A percentile compares a stretch with the other conserved stretches of the same genome.
Conservation (phyloP, 2,329 filamentous ascomycete species). For the Uncinocarpus reesii region DNA sequence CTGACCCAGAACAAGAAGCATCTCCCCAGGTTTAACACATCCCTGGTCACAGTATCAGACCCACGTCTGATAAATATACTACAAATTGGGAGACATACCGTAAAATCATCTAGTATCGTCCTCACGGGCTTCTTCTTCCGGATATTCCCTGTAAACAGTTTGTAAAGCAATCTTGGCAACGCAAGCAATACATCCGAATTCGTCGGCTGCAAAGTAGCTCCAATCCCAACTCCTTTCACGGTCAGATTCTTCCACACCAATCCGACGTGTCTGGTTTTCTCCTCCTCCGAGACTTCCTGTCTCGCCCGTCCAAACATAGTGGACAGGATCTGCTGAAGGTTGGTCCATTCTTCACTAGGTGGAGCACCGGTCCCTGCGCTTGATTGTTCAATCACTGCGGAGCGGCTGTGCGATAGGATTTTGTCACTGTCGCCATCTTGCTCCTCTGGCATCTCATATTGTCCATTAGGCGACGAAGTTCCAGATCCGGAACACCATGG, state of each 20-base stretch:
- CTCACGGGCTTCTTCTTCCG: slow-evolving; percentile 44
- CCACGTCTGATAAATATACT: too few species aligned
- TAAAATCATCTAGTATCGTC: slow-evolving; percentile 56
- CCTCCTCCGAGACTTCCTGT: slow-evolving; percentile 56
- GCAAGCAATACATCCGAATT: slow-evolving; percentile 47
- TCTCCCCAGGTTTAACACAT: slow-evolving; percentile 34
- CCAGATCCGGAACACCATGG: not conserved
- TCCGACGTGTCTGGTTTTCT: slow-evolving; percentile 58
- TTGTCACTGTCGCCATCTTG: not conserved
- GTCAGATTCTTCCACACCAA: slow-evolving; percentile 61
- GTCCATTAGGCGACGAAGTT: not conserved
- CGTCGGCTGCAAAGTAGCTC: slow-evolving; percentile 50
- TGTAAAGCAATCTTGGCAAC: slow-evolving; percentile 40
- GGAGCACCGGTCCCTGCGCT: not conserved
- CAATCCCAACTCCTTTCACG: slow-evolving; percentile 59
- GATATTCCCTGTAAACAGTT: slow-evolving; percentile 30
- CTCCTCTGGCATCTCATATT: not conserved
- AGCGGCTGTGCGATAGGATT: not conserved
- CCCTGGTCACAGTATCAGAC: slow-evolving; percentile 21
- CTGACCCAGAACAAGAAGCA: slow-evolving; percentile 28
- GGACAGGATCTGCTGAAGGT: slow-evolving; percentile 55
- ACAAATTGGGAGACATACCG: slow-evolving; percentile 31
- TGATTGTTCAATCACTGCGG: not conserved
- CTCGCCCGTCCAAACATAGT: slow-evolving; percentile 59
- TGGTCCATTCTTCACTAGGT: slow-evolving; percentile 34